Evolutionary conservation across 2,329 filamentous ascomycete genomes (phyloP), one percentile per base, ranked within the genome.

Genomic region (Teratosphaeriaceae sp.): DNA sequence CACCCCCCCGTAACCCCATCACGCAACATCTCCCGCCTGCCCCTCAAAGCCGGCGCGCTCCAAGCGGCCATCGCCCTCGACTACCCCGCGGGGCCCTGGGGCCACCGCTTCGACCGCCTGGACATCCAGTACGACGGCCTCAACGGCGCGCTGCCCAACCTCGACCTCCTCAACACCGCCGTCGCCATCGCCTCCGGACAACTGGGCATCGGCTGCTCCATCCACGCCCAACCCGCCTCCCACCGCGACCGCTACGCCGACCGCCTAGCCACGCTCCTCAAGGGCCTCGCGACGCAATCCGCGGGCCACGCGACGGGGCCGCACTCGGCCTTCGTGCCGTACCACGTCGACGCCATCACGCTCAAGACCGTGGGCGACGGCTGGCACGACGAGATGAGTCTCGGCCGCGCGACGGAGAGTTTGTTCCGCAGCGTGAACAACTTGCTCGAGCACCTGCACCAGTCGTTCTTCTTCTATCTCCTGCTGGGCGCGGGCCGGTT

Each of bases 381-480:
- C 23, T 95, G 88, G 88, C 88, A 97, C 59, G 92, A 98, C 62
- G 92, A 97, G 67, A 97, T 97, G 87, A 85, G 85, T 8, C 80
- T 98, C 61, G 92, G 92, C 5, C 77, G 89, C 42, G 82, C 89
- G 0, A 75, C 97, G 3, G 92, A 98, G 67, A 88, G 88, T 56
- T 78, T 92, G 2, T 94, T 94, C 64, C 78, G 92, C 56, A 95
- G 88, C 63, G 71, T 98, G 65, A 98, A 98, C 69, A 98, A 98
- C 60, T 70, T 98, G 45, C 76, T 98, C 23, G 92, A 98, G 67
- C 89, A 98, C 62, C 74, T 98, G 48, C 92, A 98, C 63, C 92
- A 98, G 68, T 96, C 89, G 64, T 98, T 98, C 73, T 98, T 98
- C 76, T 97, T 98, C 69, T 98, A 98, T 64, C 73, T 98, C 40